Conservation (phyloP, 805 yeast genomes). For the Wickerhamomyces hampshirensis region DNA sequence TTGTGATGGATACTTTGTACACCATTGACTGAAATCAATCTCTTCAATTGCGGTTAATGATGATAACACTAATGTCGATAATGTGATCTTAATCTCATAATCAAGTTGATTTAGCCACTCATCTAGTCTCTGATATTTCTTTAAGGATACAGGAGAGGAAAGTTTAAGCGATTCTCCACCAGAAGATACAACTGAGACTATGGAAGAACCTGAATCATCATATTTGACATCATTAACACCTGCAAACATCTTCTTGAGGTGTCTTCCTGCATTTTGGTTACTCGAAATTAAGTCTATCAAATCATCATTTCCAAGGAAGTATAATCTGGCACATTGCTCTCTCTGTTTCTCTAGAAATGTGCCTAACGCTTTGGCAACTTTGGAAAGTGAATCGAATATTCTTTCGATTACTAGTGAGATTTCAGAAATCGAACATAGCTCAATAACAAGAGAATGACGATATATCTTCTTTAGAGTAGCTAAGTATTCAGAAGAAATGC, state of each 20-base stretch:
- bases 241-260: conserved; percentile 65
- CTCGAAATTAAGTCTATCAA: conserved; percentile 77
- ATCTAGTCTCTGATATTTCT: conserved; percentile 38
- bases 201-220: conserved; percentile 29
- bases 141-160: conserved; percentile 37
- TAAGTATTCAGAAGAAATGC: conserved; percentile 58
- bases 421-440: conserved; percentile 46
- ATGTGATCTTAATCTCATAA: conserved; percentile 40
- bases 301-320: conserved; percentile 89
- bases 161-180: conserved; percentile 59
- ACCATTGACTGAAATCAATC: conserved; percentile 27
- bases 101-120: conserved; percentile 67
- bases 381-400: conserved; percentile 48
- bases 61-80: conserved; percentile 32
- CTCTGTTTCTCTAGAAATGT: conserved; percentile 82
- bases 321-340: conserved; percentile 71
- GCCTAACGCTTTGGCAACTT: conserved; percentile 59
- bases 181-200: conserved; percentile 50
- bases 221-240: conserved; percentile 47
- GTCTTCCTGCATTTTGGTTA: conserved; percentile 49
- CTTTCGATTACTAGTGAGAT: conserved; percentile 43
- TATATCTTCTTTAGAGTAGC: conserved; percentile 44
- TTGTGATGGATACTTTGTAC: conserved; percentile 49
- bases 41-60: conserved; percentile 27
- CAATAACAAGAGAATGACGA: conserved; percentile 48